A percentile compares a stretch with the other conserved stretches of the same genome.
Evolutionary conservation across 768 basidiomycete genomes (phyloP).

Genomic region (Mrakia hoshinonis): DNA sequence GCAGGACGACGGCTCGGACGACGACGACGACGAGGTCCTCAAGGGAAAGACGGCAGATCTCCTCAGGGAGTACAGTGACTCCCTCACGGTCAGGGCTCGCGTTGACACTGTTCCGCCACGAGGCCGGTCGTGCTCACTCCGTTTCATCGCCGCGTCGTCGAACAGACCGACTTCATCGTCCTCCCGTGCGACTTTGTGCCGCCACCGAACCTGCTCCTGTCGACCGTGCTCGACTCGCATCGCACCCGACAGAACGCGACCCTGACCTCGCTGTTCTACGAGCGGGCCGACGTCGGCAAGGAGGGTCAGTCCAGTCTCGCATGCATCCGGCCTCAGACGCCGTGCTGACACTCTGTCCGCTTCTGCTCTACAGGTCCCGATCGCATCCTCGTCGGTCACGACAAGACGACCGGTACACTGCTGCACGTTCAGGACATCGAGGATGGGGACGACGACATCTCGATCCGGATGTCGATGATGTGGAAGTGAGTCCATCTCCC

Average conservation of each 20-base stretch:
- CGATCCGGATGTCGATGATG: conserved; percentile 66
- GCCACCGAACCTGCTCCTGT: conserved; percentile 61
- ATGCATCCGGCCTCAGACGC: neutral
- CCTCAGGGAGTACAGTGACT: conserved; percentile 16
- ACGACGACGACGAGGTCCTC: conserved; percentile 19
- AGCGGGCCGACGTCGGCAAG: conserved; percentile 38
- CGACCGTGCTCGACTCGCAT: conserved; percentile 67
- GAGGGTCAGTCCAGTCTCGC: conserved; percentile 11
- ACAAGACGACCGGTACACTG: conserved; percentile 46
- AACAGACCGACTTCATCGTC: conserved; percentile 66
- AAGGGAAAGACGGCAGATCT: conserved; percentile 26
- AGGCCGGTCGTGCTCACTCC: neutral
- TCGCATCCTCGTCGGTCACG: conserved; percentile 38
- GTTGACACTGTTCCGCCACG: neutral
- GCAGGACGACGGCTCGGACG: neutral
- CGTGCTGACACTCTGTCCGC: neutral
- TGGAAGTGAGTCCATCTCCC: conserved; percentile 47
- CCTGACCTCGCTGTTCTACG: conserved; percentile 40
- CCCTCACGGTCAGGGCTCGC: neutral
- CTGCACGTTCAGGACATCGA: conserved; percentile 65
- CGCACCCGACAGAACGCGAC: conserved; percentile 45
- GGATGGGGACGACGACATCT: conserved; percentile 61
- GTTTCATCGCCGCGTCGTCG: neutral
- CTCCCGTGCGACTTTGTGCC: conserved; percentile 87
- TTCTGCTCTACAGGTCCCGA: conserved; percentile 31